Evolutionary conservation across 208 protist species (phyloP), one percentile per base, ranked within the genome.

Genomic region (Phytomonas sp.): DNA sequence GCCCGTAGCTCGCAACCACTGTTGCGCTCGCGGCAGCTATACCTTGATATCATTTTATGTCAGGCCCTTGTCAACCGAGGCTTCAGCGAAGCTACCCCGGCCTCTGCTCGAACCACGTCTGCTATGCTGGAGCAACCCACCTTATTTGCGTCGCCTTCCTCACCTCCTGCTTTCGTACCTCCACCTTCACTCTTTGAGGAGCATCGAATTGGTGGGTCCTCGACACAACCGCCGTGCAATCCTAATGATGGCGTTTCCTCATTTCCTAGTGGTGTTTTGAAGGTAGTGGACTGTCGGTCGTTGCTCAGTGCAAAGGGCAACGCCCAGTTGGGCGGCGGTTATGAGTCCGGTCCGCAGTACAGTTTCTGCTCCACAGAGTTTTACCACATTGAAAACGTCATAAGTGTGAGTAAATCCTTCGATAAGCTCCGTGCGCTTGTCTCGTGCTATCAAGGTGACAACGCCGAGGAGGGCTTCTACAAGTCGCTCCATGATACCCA

Each of bases 311-410:
- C 92, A 5, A 69, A 70, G 60, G 89, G 69, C 59, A 96, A 97
- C 71, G 71, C 68, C 33, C 72, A 71, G 63, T 71, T 88, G 23
- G 93, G 93, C 42, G 93, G 86, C 6, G 95, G 95, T 33, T 96
- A 82, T 72, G 95, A 98, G 78, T 76, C 73, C 19, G 78, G 85
- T 60, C 36, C 78, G 19, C 60, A 67, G 42, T 89, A 93, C 63
- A 76, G 87, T 49, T 93, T 93, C 72, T 94, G 86, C 76, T 68
- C 82, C 30, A 80, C 83, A 2, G 74, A 79, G 42, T 97, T 97
- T 74, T 81, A 84, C 37, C 76, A 77, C 31, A 97, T 98, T 71
- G 93, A 94, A 61, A 98, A 98, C 68, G 94, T 98, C 69, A 88
- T 94, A 63, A 80, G 71, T 10, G 79, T 94, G 12, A 37, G 67